Conservation (phyloP, 495 filamentous ascomycete genomes). For the Tuber calosporum region DNA sequence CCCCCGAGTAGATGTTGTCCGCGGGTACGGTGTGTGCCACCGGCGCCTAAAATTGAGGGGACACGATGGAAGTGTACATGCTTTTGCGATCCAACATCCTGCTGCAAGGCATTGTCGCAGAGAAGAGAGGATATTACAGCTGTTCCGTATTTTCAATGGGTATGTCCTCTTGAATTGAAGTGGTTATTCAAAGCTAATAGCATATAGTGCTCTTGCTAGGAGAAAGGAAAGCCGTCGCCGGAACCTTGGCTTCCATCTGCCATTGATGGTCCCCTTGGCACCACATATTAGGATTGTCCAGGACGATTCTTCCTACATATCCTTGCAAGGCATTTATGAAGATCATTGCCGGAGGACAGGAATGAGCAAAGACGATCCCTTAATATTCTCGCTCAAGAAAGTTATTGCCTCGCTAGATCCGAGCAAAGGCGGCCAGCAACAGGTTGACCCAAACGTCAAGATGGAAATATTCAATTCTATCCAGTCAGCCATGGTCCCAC, state of each 20-base stretch:
- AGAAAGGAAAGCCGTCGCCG: conserved; percentile 89
- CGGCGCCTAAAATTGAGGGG: conserved; percentile 90
- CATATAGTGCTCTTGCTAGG: conserved; percentile 54
- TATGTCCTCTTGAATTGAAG: conserved; percentile 39
- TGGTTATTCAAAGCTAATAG: neutral
- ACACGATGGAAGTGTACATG: conserved; percentile 91
- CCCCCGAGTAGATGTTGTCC: conserved; percentile 84
- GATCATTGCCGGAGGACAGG: conserved; percentile 83
- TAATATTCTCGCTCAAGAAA: conserved; percentile 90
- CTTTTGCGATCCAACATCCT: conserved; percentile 93
- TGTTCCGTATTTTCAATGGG: conserved; percentile 98
- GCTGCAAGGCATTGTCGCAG: conserved; percentile 82
- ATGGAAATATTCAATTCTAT: conserved; percentile 85
- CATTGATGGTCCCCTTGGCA: conserved; percentile 86
- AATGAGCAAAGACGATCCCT: conserved; percentile 87
- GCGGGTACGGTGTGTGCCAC: conserved; percentile 80
- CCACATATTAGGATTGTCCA: conserved; percentile 89
- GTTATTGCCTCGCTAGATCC: conserved; percentile 66
- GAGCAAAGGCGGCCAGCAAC: conserved; percentile 46
- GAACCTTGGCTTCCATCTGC: conserved; percentile 91
- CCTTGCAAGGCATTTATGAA: conserved; percentile 87
- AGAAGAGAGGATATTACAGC: conserved; percentile 87
- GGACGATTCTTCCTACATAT: conserved; percentile 90
- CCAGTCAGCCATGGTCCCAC: conserved; percentile 81
- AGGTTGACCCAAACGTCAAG: conserved; percentile 51